These are phyloP conservation scores for Psilocybe subaeruginosa DNA, from an alignment of 768 basidiomycete genomes.

Conservation along the genomic window DNA sequence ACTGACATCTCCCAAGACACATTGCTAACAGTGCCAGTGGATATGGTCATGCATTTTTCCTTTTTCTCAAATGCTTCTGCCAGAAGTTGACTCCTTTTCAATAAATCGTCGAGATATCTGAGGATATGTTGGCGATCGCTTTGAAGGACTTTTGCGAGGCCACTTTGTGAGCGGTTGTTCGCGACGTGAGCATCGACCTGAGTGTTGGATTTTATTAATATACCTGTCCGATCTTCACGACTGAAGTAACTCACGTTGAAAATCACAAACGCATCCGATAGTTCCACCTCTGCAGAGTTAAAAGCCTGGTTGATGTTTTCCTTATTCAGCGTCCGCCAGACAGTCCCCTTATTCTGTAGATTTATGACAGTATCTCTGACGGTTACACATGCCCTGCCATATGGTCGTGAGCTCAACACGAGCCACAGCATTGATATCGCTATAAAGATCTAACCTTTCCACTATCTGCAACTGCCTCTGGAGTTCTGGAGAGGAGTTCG, in stretches of 20 bases:
- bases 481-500: background rate
- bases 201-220: too few relatives aligned
- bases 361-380: slow-evolving; percentile 7
- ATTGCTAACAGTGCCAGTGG: background rate
- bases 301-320: slow-evolving; percentile 7
- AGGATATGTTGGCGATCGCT: slow-evolving; percentile 5
- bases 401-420: background rate
- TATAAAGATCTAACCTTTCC: background rate
- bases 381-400: slow-evolving; percentile 4
- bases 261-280: slow-evolving; percentile 6
- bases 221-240: background rate
- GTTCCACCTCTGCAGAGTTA: background rate
- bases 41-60: background rate
- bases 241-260: slow-evolving; percentile 7
- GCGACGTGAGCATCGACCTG: slow-evolving; percentile 9
- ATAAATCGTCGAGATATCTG: slow-evolving; percentile 6
- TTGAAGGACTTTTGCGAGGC: slow-evolving; percentile 4
- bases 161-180: slow-evolving; percentile 2
- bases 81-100: slow-evolving; percentile 4
- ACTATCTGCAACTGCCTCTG: slow-evolving; percentile 3
- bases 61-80: slow-evolving; percentile 1
- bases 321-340: slow-evolving; percentile 6
- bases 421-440: background rate
- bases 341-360: slow-evolving; percentile 1
- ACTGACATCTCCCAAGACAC: background rate